Evolutionary conservation across 169 alveolate genomes (phyloP).

Genomic region (Eimeria acervulina): DNA sequence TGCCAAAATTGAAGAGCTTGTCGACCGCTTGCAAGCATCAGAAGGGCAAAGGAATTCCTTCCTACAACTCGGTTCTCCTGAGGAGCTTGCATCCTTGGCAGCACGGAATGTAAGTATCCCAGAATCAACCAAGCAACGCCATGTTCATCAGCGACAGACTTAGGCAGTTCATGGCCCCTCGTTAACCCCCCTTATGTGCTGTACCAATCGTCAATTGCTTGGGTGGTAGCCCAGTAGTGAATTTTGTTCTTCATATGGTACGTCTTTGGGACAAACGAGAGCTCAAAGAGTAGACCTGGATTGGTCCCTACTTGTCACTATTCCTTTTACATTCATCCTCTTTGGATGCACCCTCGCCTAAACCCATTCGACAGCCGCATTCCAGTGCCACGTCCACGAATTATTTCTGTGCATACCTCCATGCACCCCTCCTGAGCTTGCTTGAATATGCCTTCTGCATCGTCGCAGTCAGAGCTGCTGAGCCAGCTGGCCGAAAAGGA

Average conservation of each 20-base stretch:
- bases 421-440: neutral
- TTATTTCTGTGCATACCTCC: no score
- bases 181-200: neutral
- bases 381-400: neutral
- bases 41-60: neutral
- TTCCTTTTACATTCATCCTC: neutral
- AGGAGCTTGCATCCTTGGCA: slow-evolving; percentile 21
- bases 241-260: neutral
- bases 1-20: neutral
- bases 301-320: neutral
- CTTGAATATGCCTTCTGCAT: neutral
- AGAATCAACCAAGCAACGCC: neutral
- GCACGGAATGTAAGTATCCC: neutral
- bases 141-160: neutral
- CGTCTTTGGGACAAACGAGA: neutral
- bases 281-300: neutral
- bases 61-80: neutral
- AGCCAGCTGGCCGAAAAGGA: slow-evolving; percentile 50
- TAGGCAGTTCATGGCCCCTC: neutral
- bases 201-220: neutral
- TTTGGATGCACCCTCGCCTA: neutral
- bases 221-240: neutral
- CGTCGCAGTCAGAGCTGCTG: slow-evolving; percentile 15
- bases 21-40: neutral
- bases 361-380: neutral